phyloP scores from a whole-genome alignment of 148 eudicot species.

The Nepenthes gracilis region DNA sequence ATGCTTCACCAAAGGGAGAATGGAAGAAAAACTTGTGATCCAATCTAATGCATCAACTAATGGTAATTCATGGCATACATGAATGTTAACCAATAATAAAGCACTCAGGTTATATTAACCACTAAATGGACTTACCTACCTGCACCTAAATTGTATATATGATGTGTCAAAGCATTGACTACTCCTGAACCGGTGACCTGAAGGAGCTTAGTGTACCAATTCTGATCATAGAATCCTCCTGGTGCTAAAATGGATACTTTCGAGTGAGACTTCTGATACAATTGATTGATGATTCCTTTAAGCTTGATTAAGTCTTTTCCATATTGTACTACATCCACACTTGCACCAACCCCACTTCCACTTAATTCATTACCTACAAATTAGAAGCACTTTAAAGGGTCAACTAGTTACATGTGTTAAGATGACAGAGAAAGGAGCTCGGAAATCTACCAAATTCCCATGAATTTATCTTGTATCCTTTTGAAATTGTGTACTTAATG shows the following conservation, averaged over 20 bases:
- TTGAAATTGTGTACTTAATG: conserved; percentile 65
- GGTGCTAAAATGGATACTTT: conserved; percentile 76
- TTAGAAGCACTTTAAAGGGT: background rate
- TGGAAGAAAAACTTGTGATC: background rate
- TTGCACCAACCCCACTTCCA: conserved; percentile 73
- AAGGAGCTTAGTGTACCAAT: conserved; percentile 70
- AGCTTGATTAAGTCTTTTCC: conserved; percentile 59
- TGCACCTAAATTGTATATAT: conserved; percentile 85
- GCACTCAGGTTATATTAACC: background rate
- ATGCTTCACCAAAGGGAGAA: too few relatives aligned
- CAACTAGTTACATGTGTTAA: background rate
- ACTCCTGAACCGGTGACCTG: conserved; percentile 49
- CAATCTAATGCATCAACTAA: background rate
- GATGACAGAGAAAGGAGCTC: background rate
- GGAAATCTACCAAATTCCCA: conserved; percentile 83
- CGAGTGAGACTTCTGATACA: conserved; percentile 28
- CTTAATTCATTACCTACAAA: conserved; percentile 79
- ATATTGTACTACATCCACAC: conserved; percentile 62
- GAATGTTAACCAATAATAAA: background rate
- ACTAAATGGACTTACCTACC: conserved; percentile 32
- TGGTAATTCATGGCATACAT: background rate
- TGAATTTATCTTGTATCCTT: conserved; percentile 79
- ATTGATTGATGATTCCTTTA: conserved; percentile 31
- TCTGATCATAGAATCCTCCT: conserved; percentile 70
- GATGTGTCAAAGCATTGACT: conserved; percentile 60